A percentile compares a stretch with the other conserved stretches of the same genome.
phyloP scores from a whole-genome alignment of 345 rosid species.

The Moricandia moricandioides region DNA sequence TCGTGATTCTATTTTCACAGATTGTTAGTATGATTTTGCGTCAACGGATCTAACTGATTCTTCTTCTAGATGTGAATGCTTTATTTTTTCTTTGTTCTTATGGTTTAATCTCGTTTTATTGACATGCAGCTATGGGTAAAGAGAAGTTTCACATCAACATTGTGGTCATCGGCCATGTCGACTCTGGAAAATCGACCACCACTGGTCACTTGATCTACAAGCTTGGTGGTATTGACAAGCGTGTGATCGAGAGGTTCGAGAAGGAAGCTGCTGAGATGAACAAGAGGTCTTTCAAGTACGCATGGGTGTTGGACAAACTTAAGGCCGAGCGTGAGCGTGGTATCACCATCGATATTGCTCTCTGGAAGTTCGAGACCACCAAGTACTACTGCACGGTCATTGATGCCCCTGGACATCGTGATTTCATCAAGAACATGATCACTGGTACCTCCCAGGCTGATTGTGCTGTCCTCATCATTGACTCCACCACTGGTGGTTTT shows the following conservation, averaged over 20 bases:
- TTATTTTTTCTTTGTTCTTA: neutral
- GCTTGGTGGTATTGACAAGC: too few species aligned
- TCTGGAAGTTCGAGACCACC: neutral
- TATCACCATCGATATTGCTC: too few species aligned
- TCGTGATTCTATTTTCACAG: neutral
- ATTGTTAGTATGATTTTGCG: neutral
- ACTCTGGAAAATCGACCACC: too few species aligned
- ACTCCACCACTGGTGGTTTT: too few species aligned
- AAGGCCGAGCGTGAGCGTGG: too few species aligned
- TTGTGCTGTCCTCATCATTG: neutral
- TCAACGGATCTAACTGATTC: neutral
- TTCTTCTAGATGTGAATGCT: neutral
- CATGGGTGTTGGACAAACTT: too few species aligned
- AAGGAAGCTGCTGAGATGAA: too few species aligned
- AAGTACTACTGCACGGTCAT: slow-evolving; percentile 14
- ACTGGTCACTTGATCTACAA: too few species aligned
- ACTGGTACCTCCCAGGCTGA: slow-evolving; percentile 19
- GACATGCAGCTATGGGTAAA: slow-evolving; percentile 55
- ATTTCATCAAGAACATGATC: slow-evolving; percentile 18
- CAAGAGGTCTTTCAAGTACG: too few species aligned
- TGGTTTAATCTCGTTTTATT: neutral
- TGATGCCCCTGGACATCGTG: slow-evolving; percentile 5
- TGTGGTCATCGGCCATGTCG: slow-evolving; percentile 67
- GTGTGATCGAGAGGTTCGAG: too few species aligned
- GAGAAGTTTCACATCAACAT: slow-evolving; percentile 78